phyloP scores from a whole-genome alignment of 371 early-diverging fungal genomes.

The Actinomucor elegans region DNA sequence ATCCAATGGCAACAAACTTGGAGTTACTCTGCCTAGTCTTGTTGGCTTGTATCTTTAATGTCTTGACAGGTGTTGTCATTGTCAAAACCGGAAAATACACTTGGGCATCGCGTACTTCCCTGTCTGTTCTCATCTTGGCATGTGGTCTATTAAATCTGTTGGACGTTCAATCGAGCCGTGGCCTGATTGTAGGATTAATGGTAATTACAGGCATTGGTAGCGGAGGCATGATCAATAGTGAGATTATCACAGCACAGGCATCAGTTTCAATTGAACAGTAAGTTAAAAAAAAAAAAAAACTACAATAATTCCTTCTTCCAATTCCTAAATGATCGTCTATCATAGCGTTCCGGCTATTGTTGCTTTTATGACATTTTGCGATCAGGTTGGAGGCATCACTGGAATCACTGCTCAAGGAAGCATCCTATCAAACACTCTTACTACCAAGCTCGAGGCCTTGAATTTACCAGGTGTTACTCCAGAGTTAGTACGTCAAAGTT shows the following conservation, averaged over 20 bases:
- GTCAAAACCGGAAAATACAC: constrained; percentile 38
- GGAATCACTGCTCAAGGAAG: constrained; percentile 39
- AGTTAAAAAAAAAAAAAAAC: neutral
- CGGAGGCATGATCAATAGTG: constrained; percentile 63
- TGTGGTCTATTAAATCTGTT: constrained; percentile 32
- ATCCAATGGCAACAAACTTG: constrained; percentile 37
- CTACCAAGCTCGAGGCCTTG: constrained; percentile 7
- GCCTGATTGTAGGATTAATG: constrained; percentile 43
- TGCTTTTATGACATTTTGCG: constrained; percentile 45
- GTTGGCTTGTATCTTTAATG: constrained; percentile 43
- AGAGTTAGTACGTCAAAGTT: constrained; percentile 29
- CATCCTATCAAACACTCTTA: constrained; percentile 32
- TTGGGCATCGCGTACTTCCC: constrained; percentile 36
- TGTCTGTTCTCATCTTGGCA: constrained; percentile 28
- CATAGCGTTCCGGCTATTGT: constrained; percentile 38
- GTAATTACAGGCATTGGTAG: constrained; percentile 64
- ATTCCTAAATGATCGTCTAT: neutral
- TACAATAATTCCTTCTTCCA: neutral
- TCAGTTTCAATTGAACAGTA: constrained; percentile 42
- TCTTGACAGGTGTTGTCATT: constrained; percentile 33
- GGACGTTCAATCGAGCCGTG: constrained; percentile 28
- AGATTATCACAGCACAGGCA: constrained; percentile 46
- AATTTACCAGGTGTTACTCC: constrained; percentile 22
- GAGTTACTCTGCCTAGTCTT: constrained; percentile 38
- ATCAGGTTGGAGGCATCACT: constrained; percentile 46